These are phyloP conservation scores for Xylariaceae sp. DNA, from an alignment of 2,329 filamentous ascomycete species.

Conservation along the genomic window DNA sequence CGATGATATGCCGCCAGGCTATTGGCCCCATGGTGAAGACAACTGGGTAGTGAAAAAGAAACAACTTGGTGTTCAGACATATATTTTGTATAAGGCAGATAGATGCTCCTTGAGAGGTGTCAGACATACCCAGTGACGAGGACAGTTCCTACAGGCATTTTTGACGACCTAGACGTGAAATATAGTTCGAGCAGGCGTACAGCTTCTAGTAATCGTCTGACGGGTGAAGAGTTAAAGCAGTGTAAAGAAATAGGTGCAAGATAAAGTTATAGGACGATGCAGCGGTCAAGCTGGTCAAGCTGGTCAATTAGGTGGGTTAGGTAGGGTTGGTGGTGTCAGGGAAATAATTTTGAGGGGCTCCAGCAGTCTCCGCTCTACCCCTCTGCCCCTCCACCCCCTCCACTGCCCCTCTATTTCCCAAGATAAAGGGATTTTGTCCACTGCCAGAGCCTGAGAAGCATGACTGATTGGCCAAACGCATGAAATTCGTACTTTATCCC, in stretches of 20 bases:
- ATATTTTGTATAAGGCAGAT: too few relatives aligned
- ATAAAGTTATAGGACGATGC: slow-evolving; percentile 6
- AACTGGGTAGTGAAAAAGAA: too few relatives aligned
- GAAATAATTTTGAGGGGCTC: slow-evolving; percentile 25
- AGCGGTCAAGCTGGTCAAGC: slow-evolving; percentile 12
- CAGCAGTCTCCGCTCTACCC: slow-evolving; percentile 6
- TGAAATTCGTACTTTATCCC: background rate
- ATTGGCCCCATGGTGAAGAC: too few relatives aligned
- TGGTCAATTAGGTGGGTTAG: background rate
- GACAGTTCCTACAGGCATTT: slow-evolving; percentile 85
- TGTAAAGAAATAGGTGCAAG: background rate
- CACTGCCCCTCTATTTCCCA: slow-evolving; percentile 3
- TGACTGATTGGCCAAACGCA: slow-evolving; percentile 7
- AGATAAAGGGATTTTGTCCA: background rate
- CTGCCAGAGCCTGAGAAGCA: background rate
- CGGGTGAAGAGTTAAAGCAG: background rate
- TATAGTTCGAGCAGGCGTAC: background rate
- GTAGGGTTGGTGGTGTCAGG: slow-evolving; percentile 1
- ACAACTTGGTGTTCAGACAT: too few relatives aligned
- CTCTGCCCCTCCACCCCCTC: slow-evolving; percentile 20
- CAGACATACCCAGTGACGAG: slow-evolving; percentile 84
- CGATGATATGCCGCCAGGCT: too few relatives aligned
- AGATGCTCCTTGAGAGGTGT: background rate
- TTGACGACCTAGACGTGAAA: slow-evolving; percentile 32
- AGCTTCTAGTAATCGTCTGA: background rate